Base-by-base conservation (phyloP, 2,329 filamentous ascomycete species). In the Parafenestella ontariensis region DNA sequence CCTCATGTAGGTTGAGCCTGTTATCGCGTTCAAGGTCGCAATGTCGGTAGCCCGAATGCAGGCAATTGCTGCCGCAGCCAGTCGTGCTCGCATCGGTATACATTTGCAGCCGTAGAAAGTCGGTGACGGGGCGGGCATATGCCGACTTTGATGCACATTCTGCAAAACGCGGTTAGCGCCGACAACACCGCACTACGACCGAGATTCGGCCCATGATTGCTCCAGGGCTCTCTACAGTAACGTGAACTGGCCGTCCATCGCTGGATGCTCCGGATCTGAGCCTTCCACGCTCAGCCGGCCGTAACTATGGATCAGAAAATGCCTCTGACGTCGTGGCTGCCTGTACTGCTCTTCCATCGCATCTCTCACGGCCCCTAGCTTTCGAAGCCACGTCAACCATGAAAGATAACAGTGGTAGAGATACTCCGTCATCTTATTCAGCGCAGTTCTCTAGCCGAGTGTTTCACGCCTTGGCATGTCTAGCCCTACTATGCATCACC, bases 71-170 rank as follows among this genome's bases (percentile, higher is more conserved):
- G 53, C 51, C 41, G 29, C 42, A 49, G 49, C 42, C 46, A 51
- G 31, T 46, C 49, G 29, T 41, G 49, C 34, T 21, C 33, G 8
- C 15, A 4, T 34, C 31, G 15, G 31, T 5, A n/a, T 17, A n/a
- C 41, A 34, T 26, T 36, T 46, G 46, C 40, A 54, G 23, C 50
- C 55, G 55, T 59, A 53, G 47, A 63, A 64, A 62, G 64, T 64
- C 65, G 65, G 66, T 67, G 66, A 68, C 64, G 46, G 58, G 49
- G 43, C 18, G 5, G 9, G 5, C 24, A 5, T 56, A 36, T n/a
- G 31, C 40, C 17, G 26, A 40, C 20, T 43, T 47, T 21, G 46
- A 49, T 52, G 58, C 58, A 56, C 41, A 34, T 44, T 37, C 34
- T 23, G 40, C 55, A 41, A 21, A 24, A 36, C 41, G 37, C 49